Conservation (phyloP, 352 stramenopile species). For the Phytophthora pistaciae region DNA sequence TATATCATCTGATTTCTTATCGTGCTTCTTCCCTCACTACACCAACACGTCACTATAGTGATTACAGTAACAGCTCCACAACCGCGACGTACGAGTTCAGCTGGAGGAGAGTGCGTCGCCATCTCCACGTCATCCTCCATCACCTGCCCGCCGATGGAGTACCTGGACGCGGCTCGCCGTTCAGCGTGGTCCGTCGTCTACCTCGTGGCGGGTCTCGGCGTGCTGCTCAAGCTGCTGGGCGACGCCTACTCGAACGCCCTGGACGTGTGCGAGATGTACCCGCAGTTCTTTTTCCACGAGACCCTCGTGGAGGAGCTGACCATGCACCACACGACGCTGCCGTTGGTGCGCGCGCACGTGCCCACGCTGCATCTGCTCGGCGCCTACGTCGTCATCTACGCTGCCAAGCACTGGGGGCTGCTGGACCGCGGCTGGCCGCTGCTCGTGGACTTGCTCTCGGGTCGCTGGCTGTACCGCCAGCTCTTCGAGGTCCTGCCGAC, state of each 20-base stretch:
- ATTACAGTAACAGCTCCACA: neutral
- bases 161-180: conserved; percentile 28
- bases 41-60: neutral
- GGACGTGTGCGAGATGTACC: conserved; percentile 69
- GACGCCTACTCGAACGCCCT: conserved; percentile 54
- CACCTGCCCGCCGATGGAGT: conserved; percentile 14
- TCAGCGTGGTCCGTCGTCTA: conserved; percentile 58
- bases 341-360: conserved; percentile 47
- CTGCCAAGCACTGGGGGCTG: conserved; percentile 44
- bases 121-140: neutral
- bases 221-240: conserved; percentile 54
- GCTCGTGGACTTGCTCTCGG: conserved; percentile 56
- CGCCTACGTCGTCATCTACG: conserved; percentile 38
- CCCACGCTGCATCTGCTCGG: conserved; percentile 56
- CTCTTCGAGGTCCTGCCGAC: conserved; percentile 56
- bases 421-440: conserved; percentile 59
- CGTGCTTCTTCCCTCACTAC: neutral
- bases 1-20: neutral
- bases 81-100: neutral
- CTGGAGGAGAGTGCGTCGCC: neutral
- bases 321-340: conserved; percentile 65
- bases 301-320: conserved; percentile 67
- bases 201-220: conserved; percentile 41
- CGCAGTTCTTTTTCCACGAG: conserved; percentile 66
- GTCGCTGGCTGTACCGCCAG: conserved; percentile 65